phyloP scores from a whole-genome alignment of 2,329 filamentous ascomycete species.

The Fusarium subglutinans region DNA sequence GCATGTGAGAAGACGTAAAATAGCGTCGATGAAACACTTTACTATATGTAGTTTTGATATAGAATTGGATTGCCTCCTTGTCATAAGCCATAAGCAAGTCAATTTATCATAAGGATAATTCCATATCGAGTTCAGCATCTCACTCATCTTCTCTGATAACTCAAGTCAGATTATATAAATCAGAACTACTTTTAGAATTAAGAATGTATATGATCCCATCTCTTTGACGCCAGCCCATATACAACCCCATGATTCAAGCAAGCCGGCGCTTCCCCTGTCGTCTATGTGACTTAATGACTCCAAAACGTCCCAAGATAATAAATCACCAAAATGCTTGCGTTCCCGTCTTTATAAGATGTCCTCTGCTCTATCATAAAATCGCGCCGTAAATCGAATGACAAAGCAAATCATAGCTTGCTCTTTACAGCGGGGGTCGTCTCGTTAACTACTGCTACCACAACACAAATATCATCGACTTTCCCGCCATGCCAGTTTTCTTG shows the following conservation, averaged over 20 bases:
- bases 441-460: slow-evolving; percentile 80
- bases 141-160: not conserved
- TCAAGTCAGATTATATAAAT: not conserved
- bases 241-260: slow-evolving; percentile 31
- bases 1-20: not conserved
- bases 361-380: slow-evolving; percentile 38
- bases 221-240: slow-evolving; percentile 32
- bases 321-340: slow-evolving; percentile 40
- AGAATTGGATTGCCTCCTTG: fast-evolving
- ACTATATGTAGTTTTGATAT: too few species aligned
- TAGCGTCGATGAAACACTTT: too few species aligned
- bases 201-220: slow-evolving; percentile 28
- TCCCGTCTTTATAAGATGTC: slow-evolving; percentile 38
- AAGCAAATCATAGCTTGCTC: slow-evolving; percentile 48
- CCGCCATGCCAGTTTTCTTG: slow-evolving; percentile 89
- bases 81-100: not conserved
- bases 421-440: slow-evolving; percentile 58
- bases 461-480: slow-evolving; percentile 96
- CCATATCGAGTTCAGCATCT: not conserved
- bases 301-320: slow-evolving; percentile 38
- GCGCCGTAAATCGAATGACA: slow-evolving; percentile 22
- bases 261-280: slow-evolving; percentile 13
- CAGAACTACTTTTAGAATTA: slow-evolving; percentile 26
- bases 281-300: slow-evolving; percentile 40
- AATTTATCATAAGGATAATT: not conserved